Base-by-base conservation (phyloP, 306 rosid species). In the Glycyrrhiza uralensis region DNA sequence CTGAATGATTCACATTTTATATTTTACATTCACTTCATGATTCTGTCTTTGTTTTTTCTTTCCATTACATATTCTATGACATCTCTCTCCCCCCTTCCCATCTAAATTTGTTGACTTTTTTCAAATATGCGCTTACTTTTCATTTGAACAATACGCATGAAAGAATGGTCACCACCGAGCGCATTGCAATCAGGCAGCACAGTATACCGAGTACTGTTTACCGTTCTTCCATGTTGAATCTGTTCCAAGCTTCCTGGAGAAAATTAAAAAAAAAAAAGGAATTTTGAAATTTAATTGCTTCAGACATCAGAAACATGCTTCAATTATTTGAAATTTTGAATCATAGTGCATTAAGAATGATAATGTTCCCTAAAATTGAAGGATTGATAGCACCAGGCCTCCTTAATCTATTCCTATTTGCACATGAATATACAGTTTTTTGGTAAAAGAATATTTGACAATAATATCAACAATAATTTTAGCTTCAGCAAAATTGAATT, bases 181-280 rank as follows among this genome's bases (percentile, higher is more conserved):
- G 22, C 73, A 54, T 47, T 66, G 42, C 22, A 32, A n/a, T 38
- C 58, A 28, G 2, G 41, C 50, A 72, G 71, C 30, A 9, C 55
- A 50, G n/a, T n/a, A 44, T 23, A 51, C 1, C 18, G n/a, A 12
- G 4, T 7, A 33, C 20, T 69, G 28, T 45, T 63, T 77, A 90
- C 57, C 98, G 85, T 79, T 93, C 97, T 79, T 93, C 98, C 71
- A 69, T 63, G 75, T 89, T 87, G 90, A 90, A 93, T 83, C 82
- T 90, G 85, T 86, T 93, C 97, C 98, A 91, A 68, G 97, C 97
- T 22, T 91, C 98, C 98, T 93, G 89, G 15, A 72, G 41, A 72
- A n/a, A 44, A 38, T 33, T 42, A 38, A 20, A 68, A 70, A 67
- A 71, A 65, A 55, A 9, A 30, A 38, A 13, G 28, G 19, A 38